Evolutionary conservation across 2,329 filamentous ascomycete genomes (phyloP).

Genomic region (Monosporascus sp.): DNA sequence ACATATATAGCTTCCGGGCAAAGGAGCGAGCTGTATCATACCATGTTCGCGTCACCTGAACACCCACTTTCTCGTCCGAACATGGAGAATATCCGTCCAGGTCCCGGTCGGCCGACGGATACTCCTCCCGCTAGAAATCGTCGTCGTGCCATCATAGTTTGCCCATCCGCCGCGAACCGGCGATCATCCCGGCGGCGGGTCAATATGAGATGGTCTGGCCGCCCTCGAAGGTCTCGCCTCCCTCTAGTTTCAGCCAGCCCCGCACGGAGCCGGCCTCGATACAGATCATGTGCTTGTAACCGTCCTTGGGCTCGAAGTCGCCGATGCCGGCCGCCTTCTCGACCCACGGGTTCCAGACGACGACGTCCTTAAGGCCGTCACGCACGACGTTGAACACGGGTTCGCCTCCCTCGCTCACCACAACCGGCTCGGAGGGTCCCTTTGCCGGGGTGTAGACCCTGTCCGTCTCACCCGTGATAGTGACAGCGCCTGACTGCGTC

Average conservation of each 20-base stretch:
- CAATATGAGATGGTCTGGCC: slow-evolving; percentile 47
- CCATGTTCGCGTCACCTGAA: too few relatives aligned
- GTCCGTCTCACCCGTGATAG: slow-evolving; percentile 76
- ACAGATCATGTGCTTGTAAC: slow-evolving; percentile 90
- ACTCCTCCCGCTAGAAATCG: too few relatives aligned
- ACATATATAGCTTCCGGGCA: too few relatives aligned
- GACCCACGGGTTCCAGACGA: slow-evolving; percentile 96
- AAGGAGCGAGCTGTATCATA: too few relatives aligned
- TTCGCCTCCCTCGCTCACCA: slow-evolving; percentile 58
- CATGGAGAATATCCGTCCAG: too few relatives aligned
- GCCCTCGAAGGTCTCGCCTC: slow-evolving; percentile 63
- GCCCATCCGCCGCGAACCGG: too few relatives aligned
- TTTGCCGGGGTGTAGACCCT: slow-evolving; percentile 74
- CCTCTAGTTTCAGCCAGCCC: slow-evolving; percentile 79
- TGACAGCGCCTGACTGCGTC: slow-evolving; percentile 58
- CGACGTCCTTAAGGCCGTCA: slow-evolving; percentile 80
- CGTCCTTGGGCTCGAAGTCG: slow-evolving; percentile 86
- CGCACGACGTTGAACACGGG: slow-evolving; percentile 68
- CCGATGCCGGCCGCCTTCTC: slow-evolving; percentile 77
- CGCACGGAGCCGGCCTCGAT: slow-evolving; percentile 84
- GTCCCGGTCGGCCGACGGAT: too few relatives aligned
- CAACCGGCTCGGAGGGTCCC: slow-evolving; percentile 52
- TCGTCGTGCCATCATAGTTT: too few relatives aligned
- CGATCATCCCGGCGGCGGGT: slow-evolving; percentile 7
- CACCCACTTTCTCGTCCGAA: too few relatives aligned